Conservation (phyloP, 805 yeast species). For the Zygosaccharomyces pseudorouxii region DNA sequence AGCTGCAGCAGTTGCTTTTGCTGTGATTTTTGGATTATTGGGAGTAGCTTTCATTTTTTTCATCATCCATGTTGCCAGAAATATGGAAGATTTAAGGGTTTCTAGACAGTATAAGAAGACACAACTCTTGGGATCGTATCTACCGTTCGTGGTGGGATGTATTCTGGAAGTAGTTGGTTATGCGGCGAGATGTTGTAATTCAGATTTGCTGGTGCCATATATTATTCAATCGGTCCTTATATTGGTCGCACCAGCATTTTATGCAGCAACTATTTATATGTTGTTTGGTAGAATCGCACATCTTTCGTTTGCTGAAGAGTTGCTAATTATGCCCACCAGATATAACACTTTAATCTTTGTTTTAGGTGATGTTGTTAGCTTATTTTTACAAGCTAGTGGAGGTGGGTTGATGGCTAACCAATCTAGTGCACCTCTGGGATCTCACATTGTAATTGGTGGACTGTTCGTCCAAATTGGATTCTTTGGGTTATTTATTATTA, state of each 20-base stretch:
- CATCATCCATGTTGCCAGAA: not conserved
- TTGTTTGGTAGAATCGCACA: constrained; percentile 27
- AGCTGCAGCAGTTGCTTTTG: constrained; percentile 17
- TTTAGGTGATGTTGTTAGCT: constrained; percentile 32
- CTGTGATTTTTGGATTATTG: constrained; percentile 13
- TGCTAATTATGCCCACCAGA: constrained; percentile 22
- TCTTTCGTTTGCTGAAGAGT: constrained; percentile 17
- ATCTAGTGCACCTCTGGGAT: constrained; percentile 16
- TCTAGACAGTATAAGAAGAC: not conserved
- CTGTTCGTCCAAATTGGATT: constrained; percentile 32
- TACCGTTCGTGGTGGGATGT: constrained; percentile 30
- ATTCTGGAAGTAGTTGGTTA: constrained; percentile 29
- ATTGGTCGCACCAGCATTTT: constrained; percentile 33
- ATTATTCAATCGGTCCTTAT: constrained; percentile 27
- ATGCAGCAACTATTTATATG: constrained; percentile 35
- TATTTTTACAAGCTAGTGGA: constrained; percentile 33
- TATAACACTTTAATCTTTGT: constrained; percentile 31
- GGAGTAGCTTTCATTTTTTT: not conserved
- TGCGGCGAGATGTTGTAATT: constrained; percentile 20
- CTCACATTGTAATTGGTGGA: constrained; percentile 29
- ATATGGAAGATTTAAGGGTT: not conserved
- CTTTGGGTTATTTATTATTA: constrained; percentile 29
- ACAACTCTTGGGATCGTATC: constrained; percentile 8
- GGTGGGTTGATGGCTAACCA: constrained; percentile 30
- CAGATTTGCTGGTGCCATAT: constrained; percentile 16